A percentile compares a stretch with the other conserved stretches of the same genome.
Conservation (phyloP, 345 rosid genomes). For the Reutealis trisperma region DNA sequence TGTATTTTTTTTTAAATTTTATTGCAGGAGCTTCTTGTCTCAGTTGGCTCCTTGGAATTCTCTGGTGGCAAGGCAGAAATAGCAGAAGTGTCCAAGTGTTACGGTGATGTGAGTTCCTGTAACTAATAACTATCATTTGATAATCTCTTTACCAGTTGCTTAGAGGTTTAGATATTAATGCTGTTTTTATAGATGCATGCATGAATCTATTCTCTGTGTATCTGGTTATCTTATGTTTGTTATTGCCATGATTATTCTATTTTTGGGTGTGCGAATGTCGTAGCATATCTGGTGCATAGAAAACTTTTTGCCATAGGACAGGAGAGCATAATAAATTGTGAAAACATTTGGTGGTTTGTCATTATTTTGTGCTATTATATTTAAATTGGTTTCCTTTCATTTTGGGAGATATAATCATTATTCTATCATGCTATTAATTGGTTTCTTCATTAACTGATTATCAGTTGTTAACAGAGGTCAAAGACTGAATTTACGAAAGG, state of each 20-base stretch:
- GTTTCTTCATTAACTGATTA: not conserved
- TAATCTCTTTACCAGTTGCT: no score
- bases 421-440: not conserved
- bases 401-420: not conserved
- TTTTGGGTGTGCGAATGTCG: no score
- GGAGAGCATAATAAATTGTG: no score
- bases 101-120: constrained; percentile 72
- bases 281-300: no score
- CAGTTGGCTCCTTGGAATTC: constrained; percentile 68
- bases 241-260: not conserved
- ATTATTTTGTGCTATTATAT: not conserved
- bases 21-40: constrained; percentile 64
- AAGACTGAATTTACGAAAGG: not conserved
- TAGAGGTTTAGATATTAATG: not conserved
- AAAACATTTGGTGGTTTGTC: not conserved
- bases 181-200: not conserved
- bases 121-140: not conserved
- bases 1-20: not conserved
- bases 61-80: constrained; percentile 72
- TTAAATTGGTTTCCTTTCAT: not conserved
- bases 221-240: not conserved
- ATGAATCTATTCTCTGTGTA: not conserved
- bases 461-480: not conserved
- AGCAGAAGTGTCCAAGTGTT: constrained; percentile 64
- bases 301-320: not conserved